Conservation (phyloP, 2,329 filamentous ascomycete genomes). For the Nigrograna mackinnonii region DNA sequence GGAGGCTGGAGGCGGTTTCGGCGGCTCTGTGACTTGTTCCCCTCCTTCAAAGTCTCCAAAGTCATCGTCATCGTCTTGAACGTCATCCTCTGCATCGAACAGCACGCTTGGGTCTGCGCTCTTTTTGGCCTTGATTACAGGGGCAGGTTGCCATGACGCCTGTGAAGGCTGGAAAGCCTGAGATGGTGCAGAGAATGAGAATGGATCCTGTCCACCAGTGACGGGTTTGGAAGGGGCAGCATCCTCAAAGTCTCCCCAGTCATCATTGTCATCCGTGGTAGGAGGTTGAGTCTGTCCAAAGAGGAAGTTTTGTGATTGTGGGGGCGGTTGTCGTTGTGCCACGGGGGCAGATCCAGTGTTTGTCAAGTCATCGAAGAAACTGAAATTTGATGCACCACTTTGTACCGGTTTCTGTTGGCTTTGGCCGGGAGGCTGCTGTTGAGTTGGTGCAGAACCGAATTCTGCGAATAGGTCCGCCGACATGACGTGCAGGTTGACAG, state of each 20-base stretch:
- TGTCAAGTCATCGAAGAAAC: conserved; percentile 38
- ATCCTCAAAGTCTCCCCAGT: conserved; percentile 47
- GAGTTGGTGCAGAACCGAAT: conserved; percentile 25
- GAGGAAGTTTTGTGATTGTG: conserved; percentile 8
- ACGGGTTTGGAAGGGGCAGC: conserved; percentile 19
- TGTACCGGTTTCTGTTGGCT: not conserved
- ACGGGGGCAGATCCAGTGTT: conserved; percentile 14
- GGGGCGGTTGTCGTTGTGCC: conserved; percentile 10
- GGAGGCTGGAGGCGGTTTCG: conserved; percentile 4
- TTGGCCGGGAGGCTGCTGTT: conserved; percentile 10
- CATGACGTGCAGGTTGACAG: too few species aligned
- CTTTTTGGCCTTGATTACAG: conserved; percentile 33
- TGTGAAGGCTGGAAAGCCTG: conserved; percentile 13
- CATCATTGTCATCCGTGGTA: conserved; percentile 32
- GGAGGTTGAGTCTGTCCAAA: conserved; percentile 2
- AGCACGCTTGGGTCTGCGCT: conserved; percentile 41
- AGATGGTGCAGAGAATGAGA: conserved; percentile 8
- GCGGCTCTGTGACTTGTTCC: conserved; percentile 6
- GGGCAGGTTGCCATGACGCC: conserved; percentile 26
- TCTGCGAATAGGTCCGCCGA: conserved; percentile 41
- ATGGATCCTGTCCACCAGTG: conserved; percentile 18
- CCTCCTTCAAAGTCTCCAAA: conserved; percentile 41
- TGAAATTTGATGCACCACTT: conserved; percentile 25
- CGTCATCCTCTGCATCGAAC: conserved; percentile 44
- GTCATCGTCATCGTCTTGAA: conserved; percentile 36